Base-by-base conservation (phyloP, 768 basidiomycete genomes). In the Psilocybe azurescens region DNA sequence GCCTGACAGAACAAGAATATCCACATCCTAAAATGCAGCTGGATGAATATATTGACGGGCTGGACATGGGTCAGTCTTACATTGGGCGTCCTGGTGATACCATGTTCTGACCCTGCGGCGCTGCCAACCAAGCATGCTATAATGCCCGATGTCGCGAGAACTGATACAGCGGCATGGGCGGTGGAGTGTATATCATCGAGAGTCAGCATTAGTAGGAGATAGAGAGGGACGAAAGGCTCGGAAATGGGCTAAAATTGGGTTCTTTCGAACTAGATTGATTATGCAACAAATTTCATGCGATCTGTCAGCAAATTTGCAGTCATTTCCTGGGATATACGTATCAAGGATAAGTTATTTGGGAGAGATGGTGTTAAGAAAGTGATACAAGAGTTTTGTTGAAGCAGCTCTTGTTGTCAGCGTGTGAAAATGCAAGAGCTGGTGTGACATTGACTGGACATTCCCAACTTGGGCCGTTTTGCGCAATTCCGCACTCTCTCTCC, bases 351-450 rank as follows among this genome's bases (percentile, higher is more conserved):
- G 5, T 44, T 5, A 44, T 13, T 24, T 24, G 24, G 24, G 24
- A 24, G 24, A 24, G 24, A 13, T 44, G n/a, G 14, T 24, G 41
- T 13, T n/a, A 16, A 44, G 11, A 11, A 13, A 14, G 11, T 44
- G 5, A 44, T 52, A 24, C 24, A 41, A n/a, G 24, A 24, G 24
- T 24, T 24, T 18, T 39, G 20, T 11, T 47, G 51, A 14, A 33
- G 38, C 59, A 32, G 61, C 30, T 44, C 53, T 58, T 56, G 57
- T 36, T 46, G 44, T 53, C 11, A 56, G 63, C 72, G 70, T 72
- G 70, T 46, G 72, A 73, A 71, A 69, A 50, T 70, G 60, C 58
- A 60, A 65, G 62, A 33, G 54, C 56, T 61, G 48, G 53, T 58
- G 61, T 66, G 64, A 53, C 39, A 55, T 60, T 56, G 53, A 50